Conservation (phyloP, 345 rosid genomes). For the Melaleuca quinquenervia region DNA sequence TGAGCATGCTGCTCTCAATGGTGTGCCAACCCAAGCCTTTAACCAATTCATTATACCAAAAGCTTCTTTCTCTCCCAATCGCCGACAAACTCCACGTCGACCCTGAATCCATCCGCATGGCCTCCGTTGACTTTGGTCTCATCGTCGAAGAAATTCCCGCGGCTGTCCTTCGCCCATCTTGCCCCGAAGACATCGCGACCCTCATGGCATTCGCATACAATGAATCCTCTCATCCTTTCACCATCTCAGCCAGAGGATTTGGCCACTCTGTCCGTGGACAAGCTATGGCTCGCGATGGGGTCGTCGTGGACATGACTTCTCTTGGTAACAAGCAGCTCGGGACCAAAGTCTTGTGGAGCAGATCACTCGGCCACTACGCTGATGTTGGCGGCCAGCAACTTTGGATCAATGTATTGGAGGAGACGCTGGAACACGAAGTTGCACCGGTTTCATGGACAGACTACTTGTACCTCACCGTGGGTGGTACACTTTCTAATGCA, state of each 20-base stretch:
- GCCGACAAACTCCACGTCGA: constrained; percentile 5
- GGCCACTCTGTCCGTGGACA: constrained; percentile 37
- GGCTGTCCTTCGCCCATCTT: constrained; percentile 26
- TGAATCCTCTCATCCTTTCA: not conserved
- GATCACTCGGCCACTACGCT: constrained; percentile 10
- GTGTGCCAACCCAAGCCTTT: not conserved
- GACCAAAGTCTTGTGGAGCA: not conserved
- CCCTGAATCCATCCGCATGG: constrained; percentile 10
- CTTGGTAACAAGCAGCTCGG: not conserved
- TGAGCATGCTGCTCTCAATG: too few species aligned
- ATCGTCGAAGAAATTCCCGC: constrained; percentile 15
- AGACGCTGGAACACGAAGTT: constrained; percentile 21
- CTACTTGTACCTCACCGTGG: constrained; percentile 32
- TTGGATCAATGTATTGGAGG: constrained; percentile 34
- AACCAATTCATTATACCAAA: not conserved
- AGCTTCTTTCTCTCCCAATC: not conserved
- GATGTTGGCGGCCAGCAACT: constrained; percentile 36
- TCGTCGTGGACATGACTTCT: constrained; percentile 29
- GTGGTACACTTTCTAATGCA: constrained; percentile 48
- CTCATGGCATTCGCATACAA: constrained; percentile 17
- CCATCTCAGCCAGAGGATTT: constrained; percentile 31
- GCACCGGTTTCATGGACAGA: constrained; percentile 47
- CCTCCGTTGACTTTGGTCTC: constrained; percentile 28
- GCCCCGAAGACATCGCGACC: constrained; percentile 13
- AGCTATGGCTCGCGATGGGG: constrained; percentile 28